phyloP scores from a whole-genome alignment of 495 filamentous ascomycete genomes.

The Aspergillus cristatus region DNA sequence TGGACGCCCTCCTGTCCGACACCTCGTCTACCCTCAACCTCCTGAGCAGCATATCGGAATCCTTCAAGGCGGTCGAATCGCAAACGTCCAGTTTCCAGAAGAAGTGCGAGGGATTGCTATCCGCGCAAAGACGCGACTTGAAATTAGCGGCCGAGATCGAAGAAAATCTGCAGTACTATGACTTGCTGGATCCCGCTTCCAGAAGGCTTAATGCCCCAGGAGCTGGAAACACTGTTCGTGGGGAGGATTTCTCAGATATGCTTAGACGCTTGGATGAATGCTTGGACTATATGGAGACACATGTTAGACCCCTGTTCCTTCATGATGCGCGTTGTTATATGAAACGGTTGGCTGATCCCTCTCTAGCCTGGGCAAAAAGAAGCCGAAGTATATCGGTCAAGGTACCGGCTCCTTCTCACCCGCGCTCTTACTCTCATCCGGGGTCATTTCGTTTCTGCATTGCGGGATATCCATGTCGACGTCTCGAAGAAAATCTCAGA shows the following conservation, averaged over 20 bases:
- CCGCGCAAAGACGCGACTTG: constrained; percentile 67
- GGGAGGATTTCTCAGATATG: constrained; percentile 76
- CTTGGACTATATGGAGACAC: constrained; percentile 76
- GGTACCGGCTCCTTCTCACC: constrained; percentile 61
- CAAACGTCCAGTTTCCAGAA: constrained; percentile 87
- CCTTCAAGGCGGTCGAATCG: constrained; percentile 75
- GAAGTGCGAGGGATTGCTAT: constrained; percentile 77
- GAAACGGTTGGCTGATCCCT: constrained; percentile 8
- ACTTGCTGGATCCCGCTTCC: constrained; percentile 83
- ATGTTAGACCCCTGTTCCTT: constrained; percentile 44
- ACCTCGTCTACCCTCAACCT: constrained; percentile 64
- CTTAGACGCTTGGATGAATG: constrained; percentile 76
- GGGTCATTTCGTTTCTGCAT: constrained; percentile 68
- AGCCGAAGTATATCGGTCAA: constrained; percentile 67
- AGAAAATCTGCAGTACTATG: constrained; percentile 81
- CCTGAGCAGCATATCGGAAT: constrained; percentile 65
- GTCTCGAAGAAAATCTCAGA: constrained; percentile 62
- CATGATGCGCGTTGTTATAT: background rate
- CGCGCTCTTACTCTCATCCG: constrained; percentile 72
- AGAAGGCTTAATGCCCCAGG: constrained; percentile 86
- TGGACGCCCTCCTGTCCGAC: constrained; percentile 68
- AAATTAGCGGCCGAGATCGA: constrained; percentile 72
- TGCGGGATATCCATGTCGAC: constrained; percentile 61
- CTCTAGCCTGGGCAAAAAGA: constrained; percentile 71
- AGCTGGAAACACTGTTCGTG: constrained; percentile 70